phyloP scores from a whole-genome alignment of 495 filamentous ascomycete genomes.

The Emericellopsis terricola region DNA sequence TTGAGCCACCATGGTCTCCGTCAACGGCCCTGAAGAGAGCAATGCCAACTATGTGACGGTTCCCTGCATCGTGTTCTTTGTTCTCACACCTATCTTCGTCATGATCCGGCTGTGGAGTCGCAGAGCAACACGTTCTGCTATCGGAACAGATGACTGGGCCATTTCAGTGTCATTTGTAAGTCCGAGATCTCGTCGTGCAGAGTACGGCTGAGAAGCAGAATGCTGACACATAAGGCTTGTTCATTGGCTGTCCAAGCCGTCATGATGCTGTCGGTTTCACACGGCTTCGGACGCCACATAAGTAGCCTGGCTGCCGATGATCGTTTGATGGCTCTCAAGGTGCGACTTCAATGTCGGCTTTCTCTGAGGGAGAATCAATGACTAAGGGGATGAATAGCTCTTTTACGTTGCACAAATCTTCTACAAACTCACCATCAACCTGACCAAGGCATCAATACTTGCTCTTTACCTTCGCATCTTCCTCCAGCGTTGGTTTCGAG shows the following conservation, averaged over 20 bases:
- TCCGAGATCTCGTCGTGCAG: neutral
- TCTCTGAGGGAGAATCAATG: too few relatives aligned
- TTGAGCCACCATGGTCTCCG: too few relatives aligned
- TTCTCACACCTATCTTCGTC: constrained; percentile 13
- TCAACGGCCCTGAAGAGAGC: constrained; percentile 7
- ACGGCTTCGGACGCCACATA: constrained; percentile 19
- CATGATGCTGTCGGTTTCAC: constrained; percentile 14
- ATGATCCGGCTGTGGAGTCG: constrained; percentile 13
- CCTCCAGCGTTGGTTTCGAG: neutral
- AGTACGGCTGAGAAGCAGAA: neutral
- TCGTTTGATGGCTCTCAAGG: constrained; percentile 13
- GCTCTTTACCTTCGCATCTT: constrained; percentile 1
- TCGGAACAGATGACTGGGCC: constrained; percentile 19
- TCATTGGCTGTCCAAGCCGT: constrained; percentile 10
- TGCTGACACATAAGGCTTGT: constrained; percentile 9
- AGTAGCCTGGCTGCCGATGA: constrained; percentile 9
- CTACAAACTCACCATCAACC: neutral
- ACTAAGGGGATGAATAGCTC: too few relatives aligned
- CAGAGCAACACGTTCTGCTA: constrained; percentile 10
- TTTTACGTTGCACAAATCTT: constrained; percentile 3
- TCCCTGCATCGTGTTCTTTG: constrained; percentile 16
- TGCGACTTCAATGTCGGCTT: constrained; percentile 3
- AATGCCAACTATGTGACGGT: constrained; percentile 13
- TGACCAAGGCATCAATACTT: neutral
- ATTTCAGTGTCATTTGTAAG: constrained; percentile 15